A percentile compares a stretch with the other conserved stretches of the same genome.
phyloP scores from a whole-genome alignment of 129 eudicot species.

The Helianthus tuberosus region DNA sequence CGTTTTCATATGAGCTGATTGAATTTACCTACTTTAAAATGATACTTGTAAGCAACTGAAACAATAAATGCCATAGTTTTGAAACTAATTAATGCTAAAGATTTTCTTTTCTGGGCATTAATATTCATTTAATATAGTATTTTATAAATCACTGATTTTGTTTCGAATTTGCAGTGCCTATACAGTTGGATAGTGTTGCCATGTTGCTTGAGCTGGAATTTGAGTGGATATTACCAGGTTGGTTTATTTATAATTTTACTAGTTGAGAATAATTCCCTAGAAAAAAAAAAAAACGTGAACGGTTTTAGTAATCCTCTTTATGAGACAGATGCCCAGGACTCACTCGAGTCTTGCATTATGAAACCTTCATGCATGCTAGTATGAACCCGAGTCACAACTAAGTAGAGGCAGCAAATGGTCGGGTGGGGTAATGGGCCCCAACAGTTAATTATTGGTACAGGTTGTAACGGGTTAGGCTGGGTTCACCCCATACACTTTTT shows the following conservation, averaged over 20 bases:
- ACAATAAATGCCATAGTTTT: background rate
- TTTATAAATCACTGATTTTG: background rate
- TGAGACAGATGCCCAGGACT: background rate
- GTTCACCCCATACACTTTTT: background rate
- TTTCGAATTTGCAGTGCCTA: constrained; percentile 44
- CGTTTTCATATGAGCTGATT: background rate
- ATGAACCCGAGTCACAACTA: background rate
- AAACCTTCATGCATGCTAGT: background rate
- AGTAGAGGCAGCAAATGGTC: background rate
- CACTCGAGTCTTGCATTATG: background rate
- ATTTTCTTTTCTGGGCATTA: background rate
- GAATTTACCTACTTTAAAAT: too few relatives aligned
- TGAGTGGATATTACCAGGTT: constrained; percentile 75
- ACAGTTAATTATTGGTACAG: background rate
- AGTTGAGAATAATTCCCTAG: background rate
- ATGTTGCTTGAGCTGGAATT: constrained; percentile 62
- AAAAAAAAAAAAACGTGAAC: too few relatives aligned
- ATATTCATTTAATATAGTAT: background rate
- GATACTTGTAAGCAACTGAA: background rate
- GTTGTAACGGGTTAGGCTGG: background rate
- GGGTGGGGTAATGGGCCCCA: background rate
- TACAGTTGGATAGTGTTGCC: constrained; percentile 55
- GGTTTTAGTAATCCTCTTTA: background rate
- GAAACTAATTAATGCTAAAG: background rate
- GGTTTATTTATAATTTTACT: constrained; percentile 5